Conservation (phyloP, 331 rosid genomes). For the Arachis monticola region DNA sequence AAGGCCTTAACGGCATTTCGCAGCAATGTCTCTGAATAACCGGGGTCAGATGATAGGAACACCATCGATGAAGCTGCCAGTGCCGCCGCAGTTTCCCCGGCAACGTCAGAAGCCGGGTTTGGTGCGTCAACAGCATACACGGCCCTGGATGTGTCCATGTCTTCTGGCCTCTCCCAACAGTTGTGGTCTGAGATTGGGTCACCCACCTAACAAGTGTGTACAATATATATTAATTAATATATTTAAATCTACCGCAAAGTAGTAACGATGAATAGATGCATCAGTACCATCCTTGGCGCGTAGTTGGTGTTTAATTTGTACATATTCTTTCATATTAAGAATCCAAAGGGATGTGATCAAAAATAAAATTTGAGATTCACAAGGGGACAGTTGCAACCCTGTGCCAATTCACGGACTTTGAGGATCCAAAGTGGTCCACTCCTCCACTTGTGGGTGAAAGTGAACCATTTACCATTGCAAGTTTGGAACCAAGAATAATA, state of each 20-base stretch:
- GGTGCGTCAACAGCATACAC: conserved; percentile 88
- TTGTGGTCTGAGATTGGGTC: conserved; percentile 70
- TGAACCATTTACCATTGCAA: neutral
- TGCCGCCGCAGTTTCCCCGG: conserved; percentile 86
- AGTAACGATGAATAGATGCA: neutral
- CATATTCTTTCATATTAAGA: neutral
- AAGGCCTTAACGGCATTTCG: conserved; percentile 67
- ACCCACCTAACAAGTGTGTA: conserved; percentile 59
- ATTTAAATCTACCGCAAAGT: too few species aligned
- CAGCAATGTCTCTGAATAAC: conserved; percentile 64
- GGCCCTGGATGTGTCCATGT: conserved; percentile 80
- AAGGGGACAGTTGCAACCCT: conserved; percentile 32
- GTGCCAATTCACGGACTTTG: conserved; percentile 50
- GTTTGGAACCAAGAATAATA: neutral
- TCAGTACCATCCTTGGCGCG: conserved; percentile 20
- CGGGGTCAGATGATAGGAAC: conserved; percentile 66
- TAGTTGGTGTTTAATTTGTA: neutral
- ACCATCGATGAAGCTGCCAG: conserved; percentile 76
- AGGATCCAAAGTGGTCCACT: conserved; percentile 41
- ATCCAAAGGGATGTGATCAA: neutral
- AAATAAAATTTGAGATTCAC: neutral
- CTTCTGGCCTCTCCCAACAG: conserved; percentile 95
- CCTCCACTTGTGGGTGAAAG: neutral
- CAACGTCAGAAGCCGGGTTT: conserved; percentile 78
- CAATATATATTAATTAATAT: neutral